Conservation (phyloP, 2,329 filamentous ascomycete genomes). For the Catunica adiposa region DNA sequence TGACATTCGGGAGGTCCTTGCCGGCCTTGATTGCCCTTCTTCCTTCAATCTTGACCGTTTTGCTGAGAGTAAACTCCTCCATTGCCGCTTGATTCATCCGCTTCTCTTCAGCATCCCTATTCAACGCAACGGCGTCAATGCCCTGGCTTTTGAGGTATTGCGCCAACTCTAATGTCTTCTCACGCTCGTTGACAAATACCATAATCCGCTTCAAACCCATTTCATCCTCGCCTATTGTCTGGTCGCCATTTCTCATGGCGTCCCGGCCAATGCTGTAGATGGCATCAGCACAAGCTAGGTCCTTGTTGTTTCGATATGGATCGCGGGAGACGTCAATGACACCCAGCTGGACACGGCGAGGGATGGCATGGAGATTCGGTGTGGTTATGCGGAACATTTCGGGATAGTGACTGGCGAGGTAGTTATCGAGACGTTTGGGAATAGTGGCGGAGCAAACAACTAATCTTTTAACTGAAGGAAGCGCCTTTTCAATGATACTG, state of each 20-base stretch:
- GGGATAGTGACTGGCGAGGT: constrained; percentile 67
- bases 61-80: constrained; percentile 48
- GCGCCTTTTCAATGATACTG: constrained; percentile 63
- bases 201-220: constrained; percentile 68
- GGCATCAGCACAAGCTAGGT: constrained; percentile 81
- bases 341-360: constrained; percentile 80
- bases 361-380: constrained; percentile 90
- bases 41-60: constrained; percentile 24
- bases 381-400: constrained; percentile 75
- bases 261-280: constrained; percentile 88
- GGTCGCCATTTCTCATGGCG: constrained; percentile 39
- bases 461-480: constrained; percentile 69
- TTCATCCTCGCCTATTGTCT: constrained; percentile 18
- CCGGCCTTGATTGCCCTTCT: constrained; percentile 24
- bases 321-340: constrained; percentile 83
- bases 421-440: constrained; percentile 71
- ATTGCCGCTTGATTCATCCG: constrained; percentile 58
- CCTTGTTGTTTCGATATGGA: constrained; percentile 87
- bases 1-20: constrained; percentile 54
- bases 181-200: constrained; percentile 92
- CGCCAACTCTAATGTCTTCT: constrained; percentile 68
- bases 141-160: constrained; percentile 68
- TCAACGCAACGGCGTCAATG: constrained; percentile 72
- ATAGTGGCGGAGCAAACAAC: constrained; percentile 94
- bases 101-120: constrained; percentile 65